Conservation (phyloP, 1,284 basidiomycete genomes). For the Taiwanofungus camphoratus region DNA sequence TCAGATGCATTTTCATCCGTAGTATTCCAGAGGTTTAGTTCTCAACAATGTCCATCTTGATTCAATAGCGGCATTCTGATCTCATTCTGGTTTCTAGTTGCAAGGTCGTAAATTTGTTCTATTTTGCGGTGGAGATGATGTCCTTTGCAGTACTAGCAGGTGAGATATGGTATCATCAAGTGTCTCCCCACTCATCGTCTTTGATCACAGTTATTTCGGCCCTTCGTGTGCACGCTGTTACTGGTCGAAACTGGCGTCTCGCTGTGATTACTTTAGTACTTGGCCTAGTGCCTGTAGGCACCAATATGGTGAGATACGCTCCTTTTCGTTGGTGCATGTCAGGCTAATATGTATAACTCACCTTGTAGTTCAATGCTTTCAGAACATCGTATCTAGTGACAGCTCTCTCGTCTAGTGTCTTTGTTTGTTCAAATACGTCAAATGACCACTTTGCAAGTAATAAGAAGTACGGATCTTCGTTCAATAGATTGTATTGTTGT, state of each 20-base stretch:
- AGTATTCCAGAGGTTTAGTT: too few species aligned
- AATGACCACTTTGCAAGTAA: too few species aligned
- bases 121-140: not conserved
- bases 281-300: not conserved
- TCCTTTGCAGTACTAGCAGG: slow-evolving; percentile 1
- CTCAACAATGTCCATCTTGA: too few species aligned
- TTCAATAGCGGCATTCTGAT: too few species aligned
- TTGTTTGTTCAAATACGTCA: too few species aligned
- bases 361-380: not conserved
- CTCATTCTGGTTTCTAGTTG: too few species aligned
- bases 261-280: not conserved
- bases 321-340: not conserved
- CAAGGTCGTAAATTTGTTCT: too few species aligned
- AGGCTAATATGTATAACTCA: not conserved
- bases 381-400: not conserved
- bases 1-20: too few species aligned
- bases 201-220: slow-evolving; percentile 5
- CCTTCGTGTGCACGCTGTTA: slow-evolving; percentile 6
- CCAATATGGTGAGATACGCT: slow-evolving; percentile 1
- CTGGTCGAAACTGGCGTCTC: slow-evolving; percentile 4
- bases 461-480: too few species aligned
- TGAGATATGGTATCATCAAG: not conserved
- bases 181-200: too few species aligned
- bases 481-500: too few species aligned
- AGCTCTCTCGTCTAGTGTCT: too few species aligned